Evolutionary conservation across 768 basidiomycete genomes (phyloP).

Genomic region (Termitomyces sp.): DNA sequence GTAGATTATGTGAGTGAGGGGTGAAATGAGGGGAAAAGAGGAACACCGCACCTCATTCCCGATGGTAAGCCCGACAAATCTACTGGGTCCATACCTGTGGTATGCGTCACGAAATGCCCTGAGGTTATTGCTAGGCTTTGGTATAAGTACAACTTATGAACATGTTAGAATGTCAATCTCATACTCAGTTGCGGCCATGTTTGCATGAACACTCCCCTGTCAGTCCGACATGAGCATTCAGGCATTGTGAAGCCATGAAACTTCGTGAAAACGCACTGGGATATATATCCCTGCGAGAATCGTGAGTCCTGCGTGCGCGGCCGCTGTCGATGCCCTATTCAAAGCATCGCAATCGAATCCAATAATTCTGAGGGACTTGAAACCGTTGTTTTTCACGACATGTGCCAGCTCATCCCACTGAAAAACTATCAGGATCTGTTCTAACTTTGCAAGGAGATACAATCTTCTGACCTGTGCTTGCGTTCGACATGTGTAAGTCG

Average conservation of each 20-base stretch:
- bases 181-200: slow-evolving; percentile 4
- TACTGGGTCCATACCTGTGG: slow-evolving; percentile 27
- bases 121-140: slow-evolving; percentile 29
- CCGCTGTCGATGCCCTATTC: slow-evolving; percentile 31
- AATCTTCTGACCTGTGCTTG: slow-evolving; percentile 28
- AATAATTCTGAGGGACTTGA: slow-evolving; percentile 32
- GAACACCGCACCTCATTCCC: slow-evolving; percentile 30
- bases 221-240: background rate
- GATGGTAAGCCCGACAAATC: slow-evolving; percentile 33
- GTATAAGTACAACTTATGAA: background rate
- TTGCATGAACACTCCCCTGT: background rate
- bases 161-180: background rate
- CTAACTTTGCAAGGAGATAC: background rate
- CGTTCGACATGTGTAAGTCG: slow-evolving; percentile 31
- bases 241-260: background rate
- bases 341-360: slow-evolving; percentile 38
- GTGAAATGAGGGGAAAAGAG: background rate
- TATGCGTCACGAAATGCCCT: slow-evolving; percentile 30
- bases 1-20: background rate
- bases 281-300: slow-evolving; percentile 35
- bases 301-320: slow-evolving; percentile 27
- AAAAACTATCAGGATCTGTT: background rate
- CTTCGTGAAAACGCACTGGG: slow-evolving; percentile 19
- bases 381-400: slow-evolving; percentile 27
- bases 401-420: slow-evolving; percentile 34